These are phyloP conservation scores for Warburgia ugandensis DNA, from an alignment of 164 flowering plant species.

Conservation along the genomic window DNA sequence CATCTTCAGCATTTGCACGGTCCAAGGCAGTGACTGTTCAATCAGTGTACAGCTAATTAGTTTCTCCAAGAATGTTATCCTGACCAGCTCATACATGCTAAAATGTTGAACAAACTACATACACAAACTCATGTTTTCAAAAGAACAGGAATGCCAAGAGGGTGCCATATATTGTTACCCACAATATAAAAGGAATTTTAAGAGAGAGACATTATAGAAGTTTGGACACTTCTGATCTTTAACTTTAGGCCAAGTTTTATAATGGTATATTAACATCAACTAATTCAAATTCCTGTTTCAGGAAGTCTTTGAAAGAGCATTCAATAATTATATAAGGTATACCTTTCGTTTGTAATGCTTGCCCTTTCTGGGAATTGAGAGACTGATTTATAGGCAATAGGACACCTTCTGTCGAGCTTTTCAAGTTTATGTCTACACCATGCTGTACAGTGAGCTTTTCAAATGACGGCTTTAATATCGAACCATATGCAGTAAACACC, in stretches of 20 bases:
- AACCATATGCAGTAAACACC: constrained; percentile 69
- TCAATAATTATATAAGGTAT: neutral
- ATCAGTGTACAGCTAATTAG: constrained; percentile 16
- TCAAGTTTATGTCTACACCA: constrained; percentile 53
- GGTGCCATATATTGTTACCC: too few species aligned
- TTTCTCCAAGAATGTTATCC: neutral
- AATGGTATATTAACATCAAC: too few species aligned
- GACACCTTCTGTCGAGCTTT: constrained; percentile 44
- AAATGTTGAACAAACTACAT: too few species aligned
- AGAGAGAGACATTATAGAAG: too few species aligned
- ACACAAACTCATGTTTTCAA: too few species aligned
- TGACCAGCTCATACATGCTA: neutral
- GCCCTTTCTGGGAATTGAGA: constrained; percentile 34
- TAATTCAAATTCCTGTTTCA: too few species aligned
- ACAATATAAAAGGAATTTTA: too few species aligned
- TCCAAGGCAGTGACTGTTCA: constrained; percentile 73
- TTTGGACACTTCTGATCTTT: too few species aligned
- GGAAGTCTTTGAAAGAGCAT: too few species aligned
- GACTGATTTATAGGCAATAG: constrained; percentile 52
- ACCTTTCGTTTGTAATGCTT: constrained; percentile 41
- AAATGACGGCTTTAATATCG: constrained; percentile 71
- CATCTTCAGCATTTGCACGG: constrained; percentile 87
- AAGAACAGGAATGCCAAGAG: too few species aligned
- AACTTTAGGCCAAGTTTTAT: too few species aligned
- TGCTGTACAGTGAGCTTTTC: constrained; percentile 55